Evolutionary conservation across 2,329 filamentous ascomycete species (phyloP).

Genomic region (Decorospora gaudefroyi): DNA sequence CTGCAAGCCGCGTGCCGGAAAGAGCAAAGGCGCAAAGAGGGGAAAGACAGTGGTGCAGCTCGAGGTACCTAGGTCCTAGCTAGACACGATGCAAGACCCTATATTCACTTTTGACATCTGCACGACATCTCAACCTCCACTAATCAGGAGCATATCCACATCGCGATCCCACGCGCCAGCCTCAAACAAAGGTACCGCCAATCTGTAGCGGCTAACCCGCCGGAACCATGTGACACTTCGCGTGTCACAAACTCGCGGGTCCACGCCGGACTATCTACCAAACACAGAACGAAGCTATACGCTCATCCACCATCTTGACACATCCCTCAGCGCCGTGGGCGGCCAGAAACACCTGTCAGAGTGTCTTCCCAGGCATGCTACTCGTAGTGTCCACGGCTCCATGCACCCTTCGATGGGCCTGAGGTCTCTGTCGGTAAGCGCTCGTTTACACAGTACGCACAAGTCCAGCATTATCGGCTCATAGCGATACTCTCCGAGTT

Average conservation of each 20-base stretch:
- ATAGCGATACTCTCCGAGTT: slow-evolving; percentile 16
- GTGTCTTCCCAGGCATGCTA: slow-evolving; percentile 28
- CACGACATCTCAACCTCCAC: slow-evolving; percentile 29
- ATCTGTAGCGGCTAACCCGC: slow-evolving; percentile 41
- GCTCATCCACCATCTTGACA: slow-evolving; percentile 26
- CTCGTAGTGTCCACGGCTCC: slow-evolving; percentile 19
- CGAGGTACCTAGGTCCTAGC: slow-evolving; percentile 24
- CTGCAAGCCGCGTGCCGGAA: slow-evolving; percentile 27
- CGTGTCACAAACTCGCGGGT: slow-evolving; percentile 42
- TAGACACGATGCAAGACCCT: slow-evolving; percentile 34
- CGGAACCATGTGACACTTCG: slow-evolving; percentile 35
- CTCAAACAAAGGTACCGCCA: slow-evolving; percentile 42
- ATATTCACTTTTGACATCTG: slow-evolving; percentile 42
- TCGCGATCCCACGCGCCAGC: slow-evolving; percentile 41
- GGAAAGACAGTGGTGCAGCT: slow-evolving; percentile 28
- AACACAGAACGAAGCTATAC: slow-evolving; percentile 33
- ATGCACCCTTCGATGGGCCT: slow-evolving; percentile 13
- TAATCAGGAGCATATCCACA: slow-evolving; percentile 33
- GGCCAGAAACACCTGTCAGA: slow-evolving; percentile 24
- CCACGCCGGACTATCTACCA: slow-evolving; percentile 32
- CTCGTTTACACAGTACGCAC: slow-evolving; percentile 12
- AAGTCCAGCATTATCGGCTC: slow-evolving; percentile 23
- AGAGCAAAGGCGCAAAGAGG: slow-evolving; percentile 18
- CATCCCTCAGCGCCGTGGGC: slow-evolving; percentile 18
- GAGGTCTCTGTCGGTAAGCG: slow-evolving; percentile 8